Evolutionary conservation across 2,329 filamentous ascomycete species (phyloP).

Genomic region (Coleophoma crateriformis): DNA sequence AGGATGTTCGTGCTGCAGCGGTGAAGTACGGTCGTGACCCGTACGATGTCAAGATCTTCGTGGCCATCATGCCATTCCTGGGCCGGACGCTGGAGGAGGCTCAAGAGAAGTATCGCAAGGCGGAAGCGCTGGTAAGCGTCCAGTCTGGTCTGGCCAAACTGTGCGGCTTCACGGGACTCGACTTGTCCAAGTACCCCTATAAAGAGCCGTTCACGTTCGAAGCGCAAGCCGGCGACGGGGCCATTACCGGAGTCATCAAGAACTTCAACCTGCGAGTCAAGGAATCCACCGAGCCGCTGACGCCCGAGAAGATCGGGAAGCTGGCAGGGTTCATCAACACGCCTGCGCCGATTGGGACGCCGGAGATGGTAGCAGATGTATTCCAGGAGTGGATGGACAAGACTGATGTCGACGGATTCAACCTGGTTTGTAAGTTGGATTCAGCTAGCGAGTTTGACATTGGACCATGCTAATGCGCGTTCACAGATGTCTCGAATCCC

Average conservation of each 20-base stretch:
- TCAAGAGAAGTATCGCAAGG: conserved; percentile 53
- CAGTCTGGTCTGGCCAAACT: neutral
- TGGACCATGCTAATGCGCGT: neutral
- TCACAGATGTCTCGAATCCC: conserved; percentile 39
- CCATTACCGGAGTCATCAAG: neutral
- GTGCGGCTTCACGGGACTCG: neutral
- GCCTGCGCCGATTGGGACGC: conserved; percentile 15
- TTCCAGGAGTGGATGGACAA: conserved; percentile 19
- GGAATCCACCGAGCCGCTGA: neutral
- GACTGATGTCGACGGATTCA: conserved; percentile 21
- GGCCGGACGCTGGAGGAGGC: conserved; percentile 63
- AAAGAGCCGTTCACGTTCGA: neutral
- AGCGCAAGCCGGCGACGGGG: neutral
- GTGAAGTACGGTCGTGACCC: conserved; percentile 49
- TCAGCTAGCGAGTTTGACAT: neutral
- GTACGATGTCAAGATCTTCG: conserved; percentile 57
- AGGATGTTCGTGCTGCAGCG: conserved; percentile 38
- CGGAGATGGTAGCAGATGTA: conserved; percentile 17
- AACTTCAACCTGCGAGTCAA: neutral
- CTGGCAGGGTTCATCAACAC: neutral
- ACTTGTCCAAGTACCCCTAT: neutral
- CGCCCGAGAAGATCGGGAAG: neutral
- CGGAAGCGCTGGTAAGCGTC: conserved; percentile 34
- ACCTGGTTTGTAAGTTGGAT: conserved; percentile 13
- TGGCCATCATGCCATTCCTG: conserved; percentile 59